These are phyloP conservation scores for Suaeda aralocaspica DNA, from an alignment of 148 eudicot genomes.

Conservation along the genomic window DNA sequence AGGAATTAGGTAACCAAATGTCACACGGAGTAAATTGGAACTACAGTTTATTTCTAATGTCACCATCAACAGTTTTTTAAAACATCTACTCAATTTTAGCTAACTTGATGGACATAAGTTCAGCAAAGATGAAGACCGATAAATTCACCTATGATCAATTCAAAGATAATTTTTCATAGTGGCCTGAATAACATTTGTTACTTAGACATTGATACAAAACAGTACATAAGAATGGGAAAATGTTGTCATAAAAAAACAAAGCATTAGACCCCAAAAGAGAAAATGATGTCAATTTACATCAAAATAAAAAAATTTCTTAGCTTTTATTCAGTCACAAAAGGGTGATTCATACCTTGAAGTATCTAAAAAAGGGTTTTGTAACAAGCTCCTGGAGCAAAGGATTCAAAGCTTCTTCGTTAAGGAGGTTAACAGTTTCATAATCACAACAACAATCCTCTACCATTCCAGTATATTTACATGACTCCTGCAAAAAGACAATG, in stretches of 20 bases:
- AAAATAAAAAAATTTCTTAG: background rate
- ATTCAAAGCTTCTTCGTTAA: constrained; percentile 71
- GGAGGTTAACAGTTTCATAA: constrained; percentile 76
- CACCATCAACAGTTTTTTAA: background rate
- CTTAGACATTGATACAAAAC: background rate
- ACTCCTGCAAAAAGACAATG: constrained; percentile 40
- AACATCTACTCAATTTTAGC: background rate
- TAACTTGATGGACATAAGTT: background rate
- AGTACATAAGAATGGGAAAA: background rate
- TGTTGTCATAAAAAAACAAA: background rate
- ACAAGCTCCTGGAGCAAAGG: constrained; percentile 92
- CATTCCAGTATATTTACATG: constrained; percentile 76
- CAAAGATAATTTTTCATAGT: background rate
- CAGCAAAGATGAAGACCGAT: background rate
- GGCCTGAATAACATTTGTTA: background rate
- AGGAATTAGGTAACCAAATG: background rate
- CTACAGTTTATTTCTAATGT: background rate
- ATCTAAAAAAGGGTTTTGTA: constrained; percentile 85
- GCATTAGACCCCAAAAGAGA: no score
- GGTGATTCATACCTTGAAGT: constrained; percentile 69
- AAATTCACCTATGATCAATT: background rate
- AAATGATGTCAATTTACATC: no score
- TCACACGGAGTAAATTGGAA: background rate
- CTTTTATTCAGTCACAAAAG: background rate
- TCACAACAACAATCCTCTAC: constrained; percentile 97